Conservation (phyloP, 1,284 basidiomycete genomes). For the Trametes sp. region DNA sequence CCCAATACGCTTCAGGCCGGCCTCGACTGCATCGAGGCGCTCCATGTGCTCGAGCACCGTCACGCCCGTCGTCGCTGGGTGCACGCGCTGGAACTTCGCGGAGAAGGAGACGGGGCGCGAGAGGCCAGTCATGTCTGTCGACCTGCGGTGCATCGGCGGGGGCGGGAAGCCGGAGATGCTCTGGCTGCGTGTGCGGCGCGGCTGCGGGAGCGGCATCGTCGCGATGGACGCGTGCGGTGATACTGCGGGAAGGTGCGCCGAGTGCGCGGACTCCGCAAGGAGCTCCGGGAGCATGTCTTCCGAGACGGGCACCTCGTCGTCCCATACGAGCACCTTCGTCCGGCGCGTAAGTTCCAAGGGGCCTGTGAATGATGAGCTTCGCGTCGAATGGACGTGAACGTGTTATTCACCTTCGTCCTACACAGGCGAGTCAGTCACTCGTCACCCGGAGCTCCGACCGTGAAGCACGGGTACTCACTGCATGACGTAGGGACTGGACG, state of each 20-base stretch:
- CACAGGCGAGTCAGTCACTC: conserved; percentile 14
- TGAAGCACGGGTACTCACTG: conserved; percentile 55
- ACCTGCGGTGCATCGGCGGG: conserved; percentile 69
- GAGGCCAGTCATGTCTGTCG: conserved; percentile 61
- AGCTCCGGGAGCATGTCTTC: conserved; percentile 60
- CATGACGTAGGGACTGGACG: conserved; percentile 80
- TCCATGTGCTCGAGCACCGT: conserved; percentile 84
- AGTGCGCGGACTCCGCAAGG: conserved; percentile 45
- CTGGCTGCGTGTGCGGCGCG: conserved; percentile 59
- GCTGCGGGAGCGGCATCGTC: conserved; percentile 61
- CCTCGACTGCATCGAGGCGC: conserved; percentile 81
- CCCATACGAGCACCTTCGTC: conserved; percentile 81
- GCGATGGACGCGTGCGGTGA: conserved; percentile 68
- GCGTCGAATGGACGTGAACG: conserved; percentile 16
- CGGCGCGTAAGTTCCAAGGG: conserved; percentile 86
- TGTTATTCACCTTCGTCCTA: conserved; percentile 60
- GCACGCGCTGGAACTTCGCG: conserved; percentile 78
- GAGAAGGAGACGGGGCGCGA: conserved; percentile 79
- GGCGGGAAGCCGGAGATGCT: conserved; percentile 70
- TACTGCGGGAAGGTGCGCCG: conserved; percentile 37
- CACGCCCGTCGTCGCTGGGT: conserved; percentile 83
- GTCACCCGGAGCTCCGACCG: conserved; percentile 21
- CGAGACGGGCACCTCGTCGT: conserved; percentile 82
- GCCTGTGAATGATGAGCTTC: conserved; percentile 51
- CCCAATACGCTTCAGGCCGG: conserved; percentile 73